Percentiles rank a stretch among this genome's conserved stretches.
phyloP scores from a whole-genome alignment of 2,329 filamentous ascomycete species.

The Xylariaceae sp. region DNA sequence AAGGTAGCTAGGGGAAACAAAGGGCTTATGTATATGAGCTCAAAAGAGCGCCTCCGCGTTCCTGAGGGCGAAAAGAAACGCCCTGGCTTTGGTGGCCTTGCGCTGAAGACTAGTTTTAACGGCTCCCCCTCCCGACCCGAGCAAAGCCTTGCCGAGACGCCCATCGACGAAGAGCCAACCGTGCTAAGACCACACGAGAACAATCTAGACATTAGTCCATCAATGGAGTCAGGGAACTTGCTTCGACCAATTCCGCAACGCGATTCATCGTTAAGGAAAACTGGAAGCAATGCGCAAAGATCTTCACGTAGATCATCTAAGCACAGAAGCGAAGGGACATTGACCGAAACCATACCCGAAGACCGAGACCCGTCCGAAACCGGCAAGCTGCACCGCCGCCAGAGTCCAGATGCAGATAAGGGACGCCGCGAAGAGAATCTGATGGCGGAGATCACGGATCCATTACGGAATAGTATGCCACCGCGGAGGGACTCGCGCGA shows the following conservation, averaged over 20 bases:
- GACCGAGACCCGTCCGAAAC: constrained; percentile 30
- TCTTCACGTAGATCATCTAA: constrained; percentile 45
- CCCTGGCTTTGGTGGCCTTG: constrained; percentile 38
- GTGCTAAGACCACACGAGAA: constrained; percentile 15
- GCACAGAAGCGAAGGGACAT: constrained; percentile 40
- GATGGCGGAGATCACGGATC: constrained; percentile 27
- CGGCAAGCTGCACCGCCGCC: constrained; percentile 23
- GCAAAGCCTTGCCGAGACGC: constrained; percentile 46
- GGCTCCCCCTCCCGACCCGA: constrained; percentile 37
- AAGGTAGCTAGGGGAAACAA: constrained; percentile 49
- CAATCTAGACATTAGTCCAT: constrained; percentile 18
- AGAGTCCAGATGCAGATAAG: constrained; percentile 19
- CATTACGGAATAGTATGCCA: constrained; percentile 18
- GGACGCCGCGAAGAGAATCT: constrained; percentile 26
- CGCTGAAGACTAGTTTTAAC: constrained; percentile 34
- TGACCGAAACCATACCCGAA: constrained; percentile 40
- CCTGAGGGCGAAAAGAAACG: constrained; percentile 59
- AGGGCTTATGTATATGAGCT: constrained; percentile 68
- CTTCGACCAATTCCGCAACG: constrained; percentile 51
- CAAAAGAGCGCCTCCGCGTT: constrained; percentile 60
- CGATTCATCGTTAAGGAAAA: constrained; percentile 62
- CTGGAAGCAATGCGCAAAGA: constrained; percentile 47
- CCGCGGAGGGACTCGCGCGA: constrained; percentile 21
- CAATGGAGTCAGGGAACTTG: constrained; percentile 20
- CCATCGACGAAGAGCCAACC: constrained; percentile 51